phyloP scores from a whole-genome alignment of 2,329 filamentous ascomycete species.

The Macroventuria anomochaeta region DNA sequence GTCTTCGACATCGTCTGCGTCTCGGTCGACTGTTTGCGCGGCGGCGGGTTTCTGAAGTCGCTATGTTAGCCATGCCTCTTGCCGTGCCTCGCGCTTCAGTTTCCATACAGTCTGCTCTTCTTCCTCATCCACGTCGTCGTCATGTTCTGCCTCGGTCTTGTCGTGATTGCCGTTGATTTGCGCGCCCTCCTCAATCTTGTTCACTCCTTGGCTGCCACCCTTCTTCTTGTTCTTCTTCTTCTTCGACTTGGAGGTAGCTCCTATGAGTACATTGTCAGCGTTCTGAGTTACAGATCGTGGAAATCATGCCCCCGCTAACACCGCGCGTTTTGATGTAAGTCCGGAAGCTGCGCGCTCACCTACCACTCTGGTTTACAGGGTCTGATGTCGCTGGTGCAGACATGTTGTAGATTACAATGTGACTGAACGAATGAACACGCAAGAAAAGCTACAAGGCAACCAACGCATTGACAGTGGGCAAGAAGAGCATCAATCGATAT shows the following conservation, averaged over 20 bases:
- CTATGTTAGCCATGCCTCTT: not conserved
- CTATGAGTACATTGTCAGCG: slow-evolving; percentile 32
- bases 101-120: slow-evolving; percentile 45
- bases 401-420: slow-evolving; percentile 29
- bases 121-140: slow-evolving; percentile 39
- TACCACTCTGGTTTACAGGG: slow-evolving; percentile 45
- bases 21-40: slow-evolving; percentile 30
- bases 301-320: not conserved
- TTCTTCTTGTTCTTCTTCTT: slow-evolving; percentile 53
- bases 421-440: slow-evolving; percentile 1
- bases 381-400: slow-evolving; percentile 37
- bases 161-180: slow-evolving; percentile 36
- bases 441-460: slow-evolving; percentile 15
- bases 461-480: slow-evolving; percentile 20
- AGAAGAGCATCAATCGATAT: slow-evolving; percentile 35
- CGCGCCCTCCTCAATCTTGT: slow-evolving; percentile 35
- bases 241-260: slow-evolving; percentile 44
- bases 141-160: slow-evolving; percentile 34
- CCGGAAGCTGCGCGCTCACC: slow-evolving; percentile 38
- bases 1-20: slow-evolving; percentile 47
- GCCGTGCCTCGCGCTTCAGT: not conserved
- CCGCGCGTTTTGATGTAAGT: slow-evolving; percentile 14
- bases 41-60: slow-evolving; percentile 30
- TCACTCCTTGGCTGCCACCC: slow-evolving; percentile 23
- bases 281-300: not conserved